Conservation (phyloP, 1,284 basidiomycete species). For the Moesziomyces sp. region DNA sequence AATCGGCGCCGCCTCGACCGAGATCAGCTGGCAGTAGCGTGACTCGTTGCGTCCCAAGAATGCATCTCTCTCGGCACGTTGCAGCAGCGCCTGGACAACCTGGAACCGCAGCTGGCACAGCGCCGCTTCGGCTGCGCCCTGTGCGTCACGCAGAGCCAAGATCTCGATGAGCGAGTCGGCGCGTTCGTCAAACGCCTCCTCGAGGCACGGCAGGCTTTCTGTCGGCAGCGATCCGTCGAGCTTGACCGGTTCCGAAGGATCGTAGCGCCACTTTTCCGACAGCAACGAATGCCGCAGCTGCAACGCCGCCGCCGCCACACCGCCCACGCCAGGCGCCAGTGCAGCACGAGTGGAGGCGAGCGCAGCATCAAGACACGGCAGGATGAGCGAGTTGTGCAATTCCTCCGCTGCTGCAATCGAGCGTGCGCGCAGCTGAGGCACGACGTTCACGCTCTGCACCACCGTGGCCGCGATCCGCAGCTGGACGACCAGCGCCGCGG, state of each 20-base stretch:
- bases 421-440: conserved; percentile 23
- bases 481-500: conserved; percentile 12
- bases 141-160: background rate
- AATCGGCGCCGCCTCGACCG: conserved; percentile 3
- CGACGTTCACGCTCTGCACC: conserved; percentile 31
- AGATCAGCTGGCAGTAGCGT: conserved; percentile 25
- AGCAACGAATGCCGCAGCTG: conserved; percentile 29
- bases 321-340: background rate
- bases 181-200: conserved; percentile 28
- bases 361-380: conserved; percentile 32
- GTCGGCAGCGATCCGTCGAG: conserved; percentile 39
- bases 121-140: background rate
- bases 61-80: conserved; percentile 36
- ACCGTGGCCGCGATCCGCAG: conserved; percentile 32
- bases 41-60: conserved; percentile 15
- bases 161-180: conserved; percentile 29
- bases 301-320: conserved; percentile 37
- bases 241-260: conserved; percentile 37
- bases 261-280: conserved; percentile 41
- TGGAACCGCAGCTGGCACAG: conserved; percentile 23
- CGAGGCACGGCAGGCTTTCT: conserved; percentile 29
- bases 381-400: conserved; percentile 25
- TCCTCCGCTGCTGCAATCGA: conserved; percentile 35
- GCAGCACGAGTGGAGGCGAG: conserved; percentile 1
- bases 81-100: conserved; percentile 36